Base-by-base conservation (phyloP, 192 early-diverging fungal genomes). In the Podila clonocystis region DNA sequence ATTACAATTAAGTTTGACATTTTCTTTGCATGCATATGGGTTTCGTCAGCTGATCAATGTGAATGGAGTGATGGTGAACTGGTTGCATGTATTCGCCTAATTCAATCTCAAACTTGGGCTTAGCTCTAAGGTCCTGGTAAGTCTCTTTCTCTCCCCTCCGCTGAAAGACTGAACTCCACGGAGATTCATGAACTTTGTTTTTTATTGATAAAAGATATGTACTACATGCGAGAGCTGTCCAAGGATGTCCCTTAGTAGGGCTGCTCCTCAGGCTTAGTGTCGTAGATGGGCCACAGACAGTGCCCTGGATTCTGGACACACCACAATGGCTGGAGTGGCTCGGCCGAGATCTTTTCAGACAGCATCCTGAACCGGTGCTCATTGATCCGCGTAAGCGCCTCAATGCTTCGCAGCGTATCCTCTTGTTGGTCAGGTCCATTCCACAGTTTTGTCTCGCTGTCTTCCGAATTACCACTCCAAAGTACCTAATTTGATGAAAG, bases 271-370 rank as follows among this genome's bases (percentile, higher is more conserved):
- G 75, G 68, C 36, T 77, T 78, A 36, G 19, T 38, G 28, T 75
- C 74, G 29, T 65, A 63, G 9, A 75, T 75, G 5, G 75, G 75
- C 75, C 75, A 78, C 19, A 72, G 33, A 15, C 75, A 78, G 31
- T 78, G 75, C 4, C 69, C 75, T 7, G 89, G 91, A 74, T 91
- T 79, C 68, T 88, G 85, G 1, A 87, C 91, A 70, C 91, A 93
- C 92, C 92, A 93, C 33, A 93, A 85, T 17, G 92, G 93, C 80
- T 95, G 94, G 59, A 95, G 60, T 22, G 93, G 90, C 65, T 91
- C 91, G 3, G 92, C 91, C 20, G 62, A 65, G 62, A 93, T 91
- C 2, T 91, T 91, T 49, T 93, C 86, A 3, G 77, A 82, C 9
- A 93, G 83, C 78, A 94, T 82, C 59, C 93, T 84, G 87, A 91